phyloP scores from a whole-genome alignment of 2,329 filamentous ascomycete genomes.

The Gliomastix tumulicola region DNA sequence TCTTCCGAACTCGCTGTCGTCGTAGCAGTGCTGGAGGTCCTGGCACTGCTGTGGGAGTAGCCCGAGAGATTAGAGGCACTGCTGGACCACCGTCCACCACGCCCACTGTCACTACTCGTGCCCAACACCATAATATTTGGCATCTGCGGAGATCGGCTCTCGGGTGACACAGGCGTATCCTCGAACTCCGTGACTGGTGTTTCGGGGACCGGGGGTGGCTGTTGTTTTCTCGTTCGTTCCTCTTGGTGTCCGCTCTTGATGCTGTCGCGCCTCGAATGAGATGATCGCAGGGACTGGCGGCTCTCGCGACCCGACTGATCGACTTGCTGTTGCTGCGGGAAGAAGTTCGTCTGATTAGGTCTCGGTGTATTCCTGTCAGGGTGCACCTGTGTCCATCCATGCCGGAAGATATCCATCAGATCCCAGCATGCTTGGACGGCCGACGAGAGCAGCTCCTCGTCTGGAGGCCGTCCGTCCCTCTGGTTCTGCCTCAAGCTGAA shows the following conservation, averaged over 20 bases:
- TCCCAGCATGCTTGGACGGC: constrained; percentile 94
- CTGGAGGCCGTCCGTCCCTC: constrained; percentile 63
- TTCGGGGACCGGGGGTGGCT: constrained; percentile 57
- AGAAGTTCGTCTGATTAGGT: constrained; percentile 71
- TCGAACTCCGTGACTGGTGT: constrained; percentile 95
- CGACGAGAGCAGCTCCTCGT: constrained; percentile 79
- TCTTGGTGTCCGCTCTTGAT: constrained; percentile 30
- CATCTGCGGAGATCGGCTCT: constrained; percentile 65
- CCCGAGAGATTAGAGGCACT: constrained; percentile 71
- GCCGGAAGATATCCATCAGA: constrained; percentile 84
- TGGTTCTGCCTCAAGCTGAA: constrained; percentile 83
- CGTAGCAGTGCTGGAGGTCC: constrained; percentile 65
- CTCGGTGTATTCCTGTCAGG: constrained; percentile 82
- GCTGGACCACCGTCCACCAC: constrained; percentile 72
- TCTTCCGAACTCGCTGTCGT: constrained; percentile 66
- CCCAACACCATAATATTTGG: constrained; percentile 87
- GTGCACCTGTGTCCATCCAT: constrained; percentile 84
- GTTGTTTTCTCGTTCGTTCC: constrained; percentile 14
- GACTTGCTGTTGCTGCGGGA: constrained; percentile 38
- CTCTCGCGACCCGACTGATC: constrained; percentile 31
- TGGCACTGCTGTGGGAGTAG: constrained; percentile 65
- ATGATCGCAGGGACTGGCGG: constrained; percentile 42
- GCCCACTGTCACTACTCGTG: constrained; percentile 51
- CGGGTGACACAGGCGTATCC: constrained; percentile 77
- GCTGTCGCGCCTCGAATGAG: constrained; percentile 45